A percentile compares a stretch with the other conserved stretches of the same genome.
These are phyloP conservation scores for Sporisorium iseilematis-ciliati DNA, from an alignment of 1,284 basidiomycete genomes.

Conservation along the genomic window DNA sequence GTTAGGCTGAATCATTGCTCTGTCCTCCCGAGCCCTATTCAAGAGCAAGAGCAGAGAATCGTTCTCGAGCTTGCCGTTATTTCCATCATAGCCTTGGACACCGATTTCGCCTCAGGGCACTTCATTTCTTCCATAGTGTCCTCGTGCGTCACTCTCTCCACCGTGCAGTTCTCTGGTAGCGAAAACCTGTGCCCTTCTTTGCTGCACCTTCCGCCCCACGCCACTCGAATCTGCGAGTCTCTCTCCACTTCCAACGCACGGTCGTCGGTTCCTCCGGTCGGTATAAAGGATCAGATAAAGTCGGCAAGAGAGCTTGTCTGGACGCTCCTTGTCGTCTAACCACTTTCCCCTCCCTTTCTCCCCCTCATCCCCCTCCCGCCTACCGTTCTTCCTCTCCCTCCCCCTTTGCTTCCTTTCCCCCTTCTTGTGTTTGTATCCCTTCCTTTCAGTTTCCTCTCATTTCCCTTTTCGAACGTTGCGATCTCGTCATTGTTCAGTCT, in stretches of 20 bases:
- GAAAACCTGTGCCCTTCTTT: background rate
- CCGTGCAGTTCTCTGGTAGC: slow-evolving; percentile 1
- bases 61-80: background rate
- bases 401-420: background rate
- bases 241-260: slow-evolving; percentile 1
- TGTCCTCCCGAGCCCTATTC: background rate
- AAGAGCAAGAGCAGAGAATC: background rate
- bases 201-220: slow-evolving; percentile 5
- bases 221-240: slow-evolving; percentile 1
- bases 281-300: slow-evolving; percentile 1
- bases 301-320: background rate
- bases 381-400: background rate
- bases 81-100: background rate
- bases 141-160: slow-evolving; percentile 24
- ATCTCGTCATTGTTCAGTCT: background rate
- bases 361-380: background rate
- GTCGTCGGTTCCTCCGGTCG: background rate
- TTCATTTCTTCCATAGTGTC: slow-evolving; percentile 8
- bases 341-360: background rate
- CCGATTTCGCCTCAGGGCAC: background rate
- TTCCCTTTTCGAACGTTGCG: background rate
- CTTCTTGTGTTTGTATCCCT: background rate
- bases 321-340: slow-evolving; percentile 1
- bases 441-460: background rate
- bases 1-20: background rate